Percentiles rank a stretch among this genome's conserved stretches.
Evolutionary conservation across 495 filamentous ascomycete species (phyloP).

Genomic region (Hypoxylon fuscum): DNA sequence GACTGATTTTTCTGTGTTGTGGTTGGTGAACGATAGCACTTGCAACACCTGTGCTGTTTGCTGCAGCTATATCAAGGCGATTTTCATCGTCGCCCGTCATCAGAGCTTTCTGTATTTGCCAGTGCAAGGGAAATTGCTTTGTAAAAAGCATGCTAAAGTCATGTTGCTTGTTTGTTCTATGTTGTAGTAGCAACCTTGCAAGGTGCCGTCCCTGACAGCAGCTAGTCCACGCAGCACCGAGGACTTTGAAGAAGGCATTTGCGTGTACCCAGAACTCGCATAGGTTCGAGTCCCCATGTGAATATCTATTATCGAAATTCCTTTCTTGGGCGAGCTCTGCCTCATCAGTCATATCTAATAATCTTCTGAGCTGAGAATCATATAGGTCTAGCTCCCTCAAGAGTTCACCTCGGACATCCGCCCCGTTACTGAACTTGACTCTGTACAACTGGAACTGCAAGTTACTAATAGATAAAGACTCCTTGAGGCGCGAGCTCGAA

Average conservation of each 20-base stretch:
- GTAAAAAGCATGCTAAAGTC: conserved; percentile 43
- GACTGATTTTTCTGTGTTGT: too few species aligned
- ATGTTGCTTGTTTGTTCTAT: conserved; percentile 34
- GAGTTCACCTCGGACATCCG: conserved; percentile 25
- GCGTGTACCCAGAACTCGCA: conserved; percentile 41
- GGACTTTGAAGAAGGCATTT: conserved; percentile 32
- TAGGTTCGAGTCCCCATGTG: conserved; percentile 12
- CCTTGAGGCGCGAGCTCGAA: not conserved
- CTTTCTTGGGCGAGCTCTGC: conserved; percentile 1
- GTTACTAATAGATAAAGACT: not conserved
- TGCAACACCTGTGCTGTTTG: too few species aligned
- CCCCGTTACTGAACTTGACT: conserved; percentile 37
- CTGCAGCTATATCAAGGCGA: too few species aligned
- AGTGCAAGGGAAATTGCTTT: not conserved
- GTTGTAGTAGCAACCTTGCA: conserved; percentile 44
- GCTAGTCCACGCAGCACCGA: conserved; percentile 42
- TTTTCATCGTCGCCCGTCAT: too few species aligned
- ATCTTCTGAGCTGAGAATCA: conserved; percentile 35
- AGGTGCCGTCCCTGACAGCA: conserved; percentile 39
- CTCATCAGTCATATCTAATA: conserved; percentile 37
- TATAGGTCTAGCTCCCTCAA: conserved; percentile 34
- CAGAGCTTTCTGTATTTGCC: too few species aligned
- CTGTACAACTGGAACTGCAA: conserved; percentile 29
- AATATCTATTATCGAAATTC: not conserved
- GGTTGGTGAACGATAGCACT: too few species aligned